Conservation (phyloP, 2,329 filamentous ascomycete species). For the Myriosclerotinia duriaeana region DNA sequence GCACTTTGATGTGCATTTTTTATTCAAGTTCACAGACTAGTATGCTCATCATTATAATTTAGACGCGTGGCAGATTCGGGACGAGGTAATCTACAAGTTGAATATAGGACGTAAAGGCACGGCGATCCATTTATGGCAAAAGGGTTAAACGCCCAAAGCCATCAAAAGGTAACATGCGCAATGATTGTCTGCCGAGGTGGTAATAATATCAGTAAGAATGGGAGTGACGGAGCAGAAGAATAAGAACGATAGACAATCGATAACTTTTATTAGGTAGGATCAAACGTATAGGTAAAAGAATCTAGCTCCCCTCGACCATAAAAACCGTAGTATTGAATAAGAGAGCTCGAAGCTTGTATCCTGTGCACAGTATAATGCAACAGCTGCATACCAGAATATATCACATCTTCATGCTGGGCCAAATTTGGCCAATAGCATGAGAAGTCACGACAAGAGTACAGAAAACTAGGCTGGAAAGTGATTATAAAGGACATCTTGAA, state of each 20-base stretch:
- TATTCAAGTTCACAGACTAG: background rate
- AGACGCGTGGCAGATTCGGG: background rate
- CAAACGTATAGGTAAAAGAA: background rate
- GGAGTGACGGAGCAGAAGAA: background rate
- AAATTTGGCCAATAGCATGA: background rate
- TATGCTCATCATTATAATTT: background rate
- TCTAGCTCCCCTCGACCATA: background rate
- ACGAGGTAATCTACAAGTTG: background rate
- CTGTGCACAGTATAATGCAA: background rate
- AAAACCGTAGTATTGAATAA: no score
- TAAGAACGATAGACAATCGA: no score
- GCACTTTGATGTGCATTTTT: background rate
- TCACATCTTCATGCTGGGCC: background rate
- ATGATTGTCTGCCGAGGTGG: background rate
- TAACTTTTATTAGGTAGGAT: background rate
- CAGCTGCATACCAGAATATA: background rate
- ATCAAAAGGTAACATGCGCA: background rate
- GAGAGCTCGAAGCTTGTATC: no score
- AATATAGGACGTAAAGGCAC: background rate
- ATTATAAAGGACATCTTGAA: background rate
- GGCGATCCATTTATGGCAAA: background rate
- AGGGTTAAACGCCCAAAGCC: background rate
- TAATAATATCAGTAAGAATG: background rate
- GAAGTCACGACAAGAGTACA: background rate
- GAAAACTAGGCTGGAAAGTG: background rate